phyloP scores from a whole-genome alignment of 495 filamentous ascomycete species.

The Aspergillus baeticus region DNA sequence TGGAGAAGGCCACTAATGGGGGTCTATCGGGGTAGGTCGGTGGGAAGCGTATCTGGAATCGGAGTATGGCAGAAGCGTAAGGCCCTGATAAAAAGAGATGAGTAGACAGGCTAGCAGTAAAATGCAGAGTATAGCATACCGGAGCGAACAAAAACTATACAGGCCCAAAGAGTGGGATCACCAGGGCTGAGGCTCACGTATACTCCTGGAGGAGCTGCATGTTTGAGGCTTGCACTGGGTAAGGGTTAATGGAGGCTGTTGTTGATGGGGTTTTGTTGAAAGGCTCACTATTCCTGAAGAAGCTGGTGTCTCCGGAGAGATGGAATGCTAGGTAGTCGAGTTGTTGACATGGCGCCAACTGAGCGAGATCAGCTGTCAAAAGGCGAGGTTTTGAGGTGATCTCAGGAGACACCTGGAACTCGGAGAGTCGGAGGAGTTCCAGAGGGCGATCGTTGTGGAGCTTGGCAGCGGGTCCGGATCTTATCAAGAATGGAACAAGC shows the following conservation, averaged over 20 bases:
- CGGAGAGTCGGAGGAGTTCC: background rate
- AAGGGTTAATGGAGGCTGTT: background rate
- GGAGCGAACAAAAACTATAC: slow-evolving; percentile 86
- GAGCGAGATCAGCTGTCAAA: background rate
- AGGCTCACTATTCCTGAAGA: slow-evolving; percentile 71
- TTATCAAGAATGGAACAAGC: background rate
- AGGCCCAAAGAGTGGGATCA: slow-evolving; percentile 77
- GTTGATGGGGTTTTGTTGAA: background rate
- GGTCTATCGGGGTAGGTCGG: slow-evolving; percentile 74
- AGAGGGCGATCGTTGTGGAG: background rate
- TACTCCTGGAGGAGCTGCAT: slow-evolving; percentile 77
- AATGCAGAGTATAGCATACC: slow-evolving; percentile 46
- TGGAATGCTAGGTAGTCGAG: slow-evolving; percentile 41
- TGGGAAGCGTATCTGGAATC: slow-evolving; percentile 88
- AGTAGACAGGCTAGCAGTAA: background rate
- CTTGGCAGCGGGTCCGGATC: background rate
- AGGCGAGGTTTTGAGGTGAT: background rate
- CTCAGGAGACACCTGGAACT: background rate
- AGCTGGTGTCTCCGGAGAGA: slow-evolving; percentile 64
- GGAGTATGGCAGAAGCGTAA: slow-evolving; percentile 82
- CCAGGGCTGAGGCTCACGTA: slow-evolving; percentile 83
- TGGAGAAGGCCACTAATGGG: slow-evolving; percentile 81
- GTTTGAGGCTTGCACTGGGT: slow-evolving; percentile 73
- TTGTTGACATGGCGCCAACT: slow-evolving; percentile 37
- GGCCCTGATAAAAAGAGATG: slow-evolving; percentile 56